These are phyloP conservation scores for Cutaneotrichosporon mucoides DNA, from an alignment of 1,284 basidiomycete genomes.

Conservation along the genomic window DNA sequence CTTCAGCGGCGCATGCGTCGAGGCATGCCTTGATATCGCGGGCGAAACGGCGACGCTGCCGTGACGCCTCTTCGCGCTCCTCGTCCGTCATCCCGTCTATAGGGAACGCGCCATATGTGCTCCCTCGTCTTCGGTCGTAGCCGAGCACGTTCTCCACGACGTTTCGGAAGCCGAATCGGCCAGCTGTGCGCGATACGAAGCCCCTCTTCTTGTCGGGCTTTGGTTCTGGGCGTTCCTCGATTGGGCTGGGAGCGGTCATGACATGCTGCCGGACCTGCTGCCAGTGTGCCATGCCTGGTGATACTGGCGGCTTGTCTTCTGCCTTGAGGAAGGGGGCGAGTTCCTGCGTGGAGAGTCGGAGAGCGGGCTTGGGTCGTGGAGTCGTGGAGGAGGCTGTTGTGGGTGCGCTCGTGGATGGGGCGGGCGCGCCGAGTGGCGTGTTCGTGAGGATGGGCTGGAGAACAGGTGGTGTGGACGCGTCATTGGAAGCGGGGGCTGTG, in stretches of 20 bases:
- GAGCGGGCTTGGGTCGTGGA: background rate
- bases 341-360: background rate
- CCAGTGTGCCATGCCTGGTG: conserved; percentile 42
- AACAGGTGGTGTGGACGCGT: background rate
- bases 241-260: conserved; percentile 28
- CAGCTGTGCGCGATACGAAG: conserved; percentile 38
- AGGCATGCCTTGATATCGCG: conserved; percentile 39
- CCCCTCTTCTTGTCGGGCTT: conserved; percentile 17
- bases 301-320: conserved; percentile 12
- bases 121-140: conserved; percentile 27
- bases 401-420: no score
- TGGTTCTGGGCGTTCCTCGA: conserved; percentile 20
- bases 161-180: conserved; percentile 37
- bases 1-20: conserved; percentile 38
- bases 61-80: conserved; percentile 37
- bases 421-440: background rate
- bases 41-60: conserved; percentile 39
- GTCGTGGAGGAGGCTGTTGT: background rate
- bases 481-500: background rate
- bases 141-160: conserved; percentile 41
- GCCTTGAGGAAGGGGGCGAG: background rate
- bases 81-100: conserved; percentile 22
- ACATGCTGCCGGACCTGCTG: conserved; percentile 42
- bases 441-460: background rate
- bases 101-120: conserved; percentile 8